Evolutionary conservation across 78 protist genomes (phyloP).

Genomic region (Monocercomonoides exilis): DNA sequence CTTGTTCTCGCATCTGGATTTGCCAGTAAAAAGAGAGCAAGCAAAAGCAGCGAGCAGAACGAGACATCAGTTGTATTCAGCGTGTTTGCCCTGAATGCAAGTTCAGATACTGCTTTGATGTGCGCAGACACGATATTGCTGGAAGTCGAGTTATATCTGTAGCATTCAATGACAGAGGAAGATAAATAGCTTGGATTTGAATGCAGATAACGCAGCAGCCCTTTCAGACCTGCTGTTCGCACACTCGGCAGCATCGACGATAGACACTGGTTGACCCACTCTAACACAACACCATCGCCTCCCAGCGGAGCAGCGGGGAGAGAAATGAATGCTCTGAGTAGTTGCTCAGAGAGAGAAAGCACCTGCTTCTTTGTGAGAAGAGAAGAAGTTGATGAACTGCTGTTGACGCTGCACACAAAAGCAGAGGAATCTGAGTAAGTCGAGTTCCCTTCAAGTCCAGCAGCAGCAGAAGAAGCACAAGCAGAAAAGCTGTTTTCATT

Average conservation of each 20-base stretch:
- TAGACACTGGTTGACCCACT: not conserved
- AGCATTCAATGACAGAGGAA: not conserved
- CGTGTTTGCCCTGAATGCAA: no score
- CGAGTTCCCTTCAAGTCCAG: no score
- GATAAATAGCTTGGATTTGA: not conserved
- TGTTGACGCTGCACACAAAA: no score
- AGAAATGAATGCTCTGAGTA: not conserved
- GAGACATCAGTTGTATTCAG: no score
- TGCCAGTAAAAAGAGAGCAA: not conserved
- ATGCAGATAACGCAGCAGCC: not conserved
- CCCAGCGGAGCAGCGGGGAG: not conserved
- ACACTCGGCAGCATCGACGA: not conserved
- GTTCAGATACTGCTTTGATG: no score
- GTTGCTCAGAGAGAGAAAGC: not conserved
- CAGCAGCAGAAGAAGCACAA: no score
- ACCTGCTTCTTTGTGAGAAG: not conserved
- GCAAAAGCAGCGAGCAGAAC: not conserved
- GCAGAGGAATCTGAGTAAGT: no score
- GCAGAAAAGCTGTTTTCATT: no score
- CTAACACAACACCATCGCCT: not conserved
- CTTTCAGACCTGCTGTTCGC: not conserved
- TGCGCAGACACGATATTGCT: no score
- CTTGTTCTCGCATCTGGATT: not conserved
- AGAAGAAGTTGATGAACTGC: not conserved
- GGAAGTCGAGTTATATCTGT: no score